Base-by-base conservation (phyloP, 371 early-diverging fungal genomes). In the Cladochytrium tenue region DNA sequence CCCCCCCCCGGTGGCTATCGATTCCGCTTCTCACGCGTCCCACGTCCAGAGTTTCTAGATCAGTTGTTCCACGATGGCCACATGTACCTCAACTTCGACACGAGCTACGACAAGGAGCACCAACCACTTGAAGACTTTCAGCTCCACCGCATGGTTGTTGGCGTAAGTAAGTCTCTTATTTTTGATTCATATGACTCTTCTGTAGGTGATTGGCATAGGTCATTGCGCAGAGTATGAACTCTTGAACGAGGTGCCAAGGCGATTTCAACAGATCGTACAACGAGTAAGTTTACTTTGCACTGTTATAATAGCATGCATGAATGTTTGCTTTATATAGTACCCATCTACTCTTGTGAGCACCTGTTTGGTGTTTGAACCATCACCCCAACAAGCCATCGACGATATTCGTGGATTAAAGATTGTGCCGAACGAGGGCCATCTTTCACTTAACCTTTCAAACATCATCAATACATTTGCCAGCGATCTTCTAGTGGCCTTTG, bases 361-460 rank as follows among this genome's bases (percentile, higher is more conserved):
- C 31, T 92, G 92, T 66, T 89, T 91, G 73, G 93, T 90, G 23
- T 93, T 93, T 76, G 91, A 93, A 67, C 93, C 94, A 4, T 76
- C 82, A 15, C 32, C 30, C 30, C 90, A 89, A 60, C 80, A 79
- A 27, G 89, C 90, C 55, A 84, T 84, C 15, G 90, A 91, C 66
- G 86, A 90, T 72, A 88, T 87, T n/a, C 80, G 88, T 59, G 68
- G 90, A 89, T 2, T 65, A 91, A 13, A 88, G 88, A 27, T 88
- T 89, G 87, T 89, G 92, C 34, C 94, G 1, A 89, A 90, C 66
- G 90, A 89, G 23, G 92, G 92, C 30, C 86, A 91, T 65, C 82
- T 92, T 55, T 83, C 86, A 0, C 91, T 90, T 60, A 90, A 92
- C 70, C 81, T 92, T 71, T 80, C 84, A 36, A 89, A 90, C 1